Evolutionary conservation across 2,329 filamentous ascomycete species (phyloP).

Genomic region (Cryphonectria nitschkei): DNA sequence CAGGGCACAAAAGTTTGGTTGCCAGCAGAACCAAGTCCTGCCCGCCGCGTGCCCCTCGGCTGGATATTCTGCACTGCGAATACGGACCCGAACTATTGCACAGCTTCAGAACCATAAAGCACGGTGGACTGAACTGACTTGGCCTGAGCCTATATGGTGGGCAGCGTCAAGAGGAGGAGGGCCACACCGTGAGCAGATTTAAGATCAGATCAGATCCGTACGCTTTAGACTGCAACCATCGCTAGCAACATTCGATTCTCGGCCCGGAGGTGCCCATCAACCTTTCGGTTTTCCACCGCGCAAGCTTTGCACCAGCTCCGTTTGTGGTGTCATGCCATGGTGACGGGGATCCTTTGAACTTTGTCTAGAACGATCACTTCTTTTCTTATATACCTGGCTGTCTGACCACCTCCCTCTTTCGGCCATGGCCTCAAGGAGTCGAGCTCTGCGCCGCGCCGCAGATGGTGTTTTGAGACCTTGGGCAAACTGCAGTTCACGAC

Average conservation of each 20-base stretch:
- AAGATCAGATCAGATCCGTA: conserved; percentile 15
- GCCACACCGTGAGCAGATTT: conserved; percentile 1
- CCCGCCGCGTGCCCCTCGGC: neutral
- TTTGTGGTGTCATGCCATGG: conserved; percentile 23
- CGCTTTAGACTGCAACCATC: neutral
- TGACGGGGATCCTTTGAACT: conserved; percentile 7
- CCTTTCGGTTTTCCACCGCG: conserved; percentile 9
- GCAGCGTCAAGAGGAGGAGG: neutral
- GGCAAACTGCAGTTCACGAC: conserved; percentile 12
- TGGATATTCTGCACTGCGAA: neutral
- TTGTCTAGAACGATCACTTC: conserved; percentile 1
- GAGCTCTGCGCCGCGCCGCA: conserved; percentile 29
- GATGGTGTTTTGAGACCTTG: conserved; percentile 21
- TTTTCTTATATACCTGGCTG: conserved; percentile 9
- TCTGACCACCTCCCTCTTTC: neutral
- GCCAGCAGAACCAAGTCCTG: neutral
- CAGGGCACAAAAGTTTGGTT: neutral
- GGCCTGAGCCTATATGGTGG: neutral
- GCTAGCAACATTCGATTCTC: conserved; percentile 17
- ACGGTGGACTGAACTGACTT: neutral
- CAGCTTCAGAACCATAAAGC: neutral
- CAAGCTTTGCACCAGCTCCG: conserved; percentile 12
- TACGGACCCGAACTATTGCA: neutral
- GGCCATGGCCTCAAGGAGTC: conserved; percentile 26
- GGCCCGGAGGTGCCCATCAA: conserved; percentile 16